Conservation (phyloP, 768 basidiomycete species). For the Tricholoma saponaceum region DNA sequence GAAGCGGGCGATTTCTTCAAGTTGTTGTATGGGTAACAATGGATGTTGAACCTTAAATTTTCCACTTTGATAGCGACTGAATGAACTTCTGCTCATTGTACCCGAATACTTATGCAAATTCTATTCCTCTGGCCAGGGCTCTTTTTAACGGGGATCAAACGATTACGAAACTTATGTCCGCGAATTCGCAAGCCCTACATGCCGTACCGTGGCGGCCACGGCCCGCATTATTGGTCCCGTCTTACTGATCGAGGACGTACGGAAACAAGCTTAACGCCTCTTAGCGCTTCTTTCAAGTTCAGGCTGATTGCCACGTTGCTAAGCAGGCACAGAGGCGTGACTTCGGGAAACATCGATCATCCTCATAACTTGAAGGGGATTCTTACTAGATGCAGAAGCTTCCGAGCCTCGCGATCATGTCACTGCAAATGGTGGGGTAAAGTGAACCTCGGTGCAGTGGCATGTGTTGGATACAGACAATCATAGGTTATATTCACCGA, state of each 20-base stretch:
- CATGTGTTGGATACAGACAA: neutral
- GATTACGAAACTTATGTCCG: neutral
- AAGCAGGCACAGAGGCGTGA: neutral
- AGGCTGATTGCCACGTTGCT: neutral
- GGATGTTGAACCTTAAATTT: neutral
- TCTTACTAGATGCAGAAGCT: neutral
- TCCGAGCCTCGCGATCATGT: neutral
- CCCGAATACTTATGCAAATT: no score
- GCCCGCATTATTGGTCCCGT: neutral
- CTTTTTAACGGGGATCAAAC: neutral
- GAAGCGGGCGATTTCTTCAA: no score
- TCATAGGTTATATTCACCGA: conserved; percentile 6
- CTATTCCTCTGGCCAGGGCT: no score
- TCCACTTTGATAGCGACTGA: neutral
- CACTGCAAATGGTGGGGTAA: neutral
- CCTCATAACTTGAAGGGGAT: no score
- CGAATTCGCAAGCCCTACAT: no score
- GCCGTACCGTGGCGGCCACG: no score
- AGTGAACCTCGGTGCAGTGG: neutral
- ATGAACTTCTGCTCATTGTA: neutral
- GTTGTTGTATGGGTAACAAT: no score
- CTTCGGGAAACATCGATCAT: neutral
- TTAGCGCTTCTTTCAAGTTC: conserved; percentile 14
- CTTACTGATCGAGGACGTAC: conserved; percentile 23
- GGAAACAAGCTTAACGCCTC: conserved; percentile 15